These are phyloP conservation scores for Stemphylium vesicarium DNA, from an alignment of 2,329 filamentous ascomycete species.

Conservation along the genomic window DNA sequence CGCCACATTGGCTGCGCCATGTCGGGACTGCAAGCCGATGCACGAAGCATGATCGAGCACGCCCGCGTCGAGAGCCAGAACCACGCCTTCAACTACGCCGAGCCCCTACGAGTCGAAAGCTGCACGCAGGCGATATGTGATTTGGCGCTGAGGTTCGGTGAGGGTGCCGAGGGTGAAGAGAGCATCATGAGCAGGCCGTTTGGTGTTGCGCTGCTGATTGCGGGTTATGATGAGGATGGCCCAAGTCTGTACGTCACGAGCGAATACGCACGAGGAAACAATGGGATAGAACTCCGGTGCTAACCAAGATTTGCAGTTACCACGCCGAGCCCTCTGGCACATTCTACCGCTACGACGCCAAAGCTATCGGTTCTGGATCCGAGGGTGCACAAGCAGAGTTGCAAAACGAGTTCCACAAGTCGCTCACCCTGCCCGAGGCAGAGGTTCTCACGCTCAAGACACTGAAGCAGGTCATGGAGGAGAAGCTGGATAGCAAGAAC, in stretches of 20 bases:
- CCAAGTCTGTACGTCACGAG: slow-evolving; percentile 72
- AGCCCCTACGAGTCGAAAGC: slow-evolving; percentile 92
- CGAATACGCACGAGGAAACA: too few species aligned
- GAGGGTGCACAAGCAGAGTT: slow-evolving; percentile 97
- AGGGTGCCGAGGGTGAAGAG: slow-evolving; percentile 96
- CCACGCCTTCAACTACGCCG: slow-evolving; percentile 97
- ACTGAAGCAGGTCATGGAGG: slow-evolving; percentile 99
- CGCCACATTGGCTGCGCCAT: slow-evolving; percentile 98
- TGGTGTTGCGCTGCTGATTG: slow-evolving; percentile 94
- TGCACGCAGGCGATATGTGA: slow-evolving; percentile 99
- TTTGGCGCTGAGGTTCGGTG: slow-evolving; percentile 91
- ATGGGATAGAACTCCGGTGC: not conserved
- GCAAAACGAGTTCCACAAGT: slow-evolving; percentile 99
- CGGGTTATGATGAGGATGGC: slow-evolving; percentile 95
- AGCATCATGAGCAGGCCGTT: slow-evolving; percentile 98
- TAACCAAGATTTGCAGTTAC: slow-evolving; percentile 62
- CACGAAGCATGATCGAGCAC: slow-evolving; percentile 97
- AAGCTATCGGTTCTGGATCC: slow-evolving; percentile 96
- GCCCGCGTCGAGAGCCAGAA: slow-evolving; percentile 97
- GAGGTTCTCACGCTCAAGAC: slow-evolving; percentile 97
- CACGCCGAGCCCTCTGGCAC: slow-evolving; percentile 98
- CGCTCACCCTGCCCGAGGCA: slow-evolving; percentile 87
- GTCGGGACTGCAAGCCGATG: slow-evolving; percentile 96
- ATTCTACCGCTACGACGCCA: slow-evolving; percentile 98
- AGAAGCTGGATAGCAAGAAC: slow-evolving; percentile 98